These are phyloP conservation scores for Lophiostoma macrostomum DNA, from an alignment of 495 filamentous ascomycete genomes.

Conservation along the genomic window DNA sequence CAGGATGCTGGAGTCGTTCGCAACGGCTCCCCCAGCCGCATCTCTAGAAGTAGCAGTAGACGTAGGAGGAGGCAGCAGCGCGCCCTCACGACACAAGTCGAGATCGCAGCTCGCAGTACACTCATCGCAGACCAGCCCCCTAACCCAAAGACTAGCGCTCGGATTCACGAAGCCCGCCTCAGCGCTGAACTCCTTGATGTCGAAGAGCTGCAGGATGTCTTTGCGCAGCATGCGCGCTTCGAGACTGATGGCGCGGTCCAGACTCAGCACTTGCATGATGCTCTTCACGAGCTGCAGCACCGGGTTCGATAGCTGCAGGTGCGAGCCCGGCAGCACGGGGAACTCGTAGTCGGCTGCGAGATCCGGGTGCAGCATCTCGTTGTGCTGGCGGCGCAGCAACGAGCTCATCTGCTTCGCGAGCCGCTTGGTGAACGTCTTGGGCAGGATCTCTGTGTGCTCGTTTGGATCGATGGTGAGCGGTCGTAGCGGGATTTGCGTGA, in stretches of 20 bases:
- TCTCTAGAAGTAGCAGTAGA: conserved; percentile 20
- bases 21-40: too few relatives aligned
- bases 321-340: conserved; percentile 77
- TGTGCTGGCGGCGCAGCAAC: conserved; percentile 76
- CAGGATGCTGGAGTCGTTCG: too few relatives aligned
- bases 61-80: conserved; percentile 50
- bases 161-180: conserved; percentile 87
- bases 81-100: conserved; percentile 91
- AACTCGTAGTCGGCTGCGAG: conserved; percentile 84
- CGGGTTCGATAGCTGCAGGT: conserved; percentile 67
- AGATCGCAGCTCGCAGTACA: conserved; percentile 86
- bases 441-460: conserved; percentile 62
- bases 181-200: conserved; percentile 87
- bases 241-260: conserved; percentile 82
- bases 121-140: conserved; percentile 76
- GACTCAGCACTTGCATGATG: conserved; percentile 82
- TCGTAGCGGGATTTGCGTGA: conserved; percentile 73
- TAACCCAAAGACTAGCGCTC: conserved; percentile 65
- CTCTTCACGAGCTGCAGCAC: conserved; percentile 86
- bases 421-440: conserved; percentile 77
- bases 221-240: conserved; percentile 84
- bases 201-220: conserved; percentile 83
- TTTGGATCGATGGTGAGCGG: conserved; percentile 49
- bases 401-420: conserved; percentile 81
- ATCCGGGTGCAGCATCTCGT: conserved; percentile 86